These are phyloP conservation scores for Plantago elongata DNA, from an alignment of 257 asterid species.

Conservation along the genomic window DNA sequence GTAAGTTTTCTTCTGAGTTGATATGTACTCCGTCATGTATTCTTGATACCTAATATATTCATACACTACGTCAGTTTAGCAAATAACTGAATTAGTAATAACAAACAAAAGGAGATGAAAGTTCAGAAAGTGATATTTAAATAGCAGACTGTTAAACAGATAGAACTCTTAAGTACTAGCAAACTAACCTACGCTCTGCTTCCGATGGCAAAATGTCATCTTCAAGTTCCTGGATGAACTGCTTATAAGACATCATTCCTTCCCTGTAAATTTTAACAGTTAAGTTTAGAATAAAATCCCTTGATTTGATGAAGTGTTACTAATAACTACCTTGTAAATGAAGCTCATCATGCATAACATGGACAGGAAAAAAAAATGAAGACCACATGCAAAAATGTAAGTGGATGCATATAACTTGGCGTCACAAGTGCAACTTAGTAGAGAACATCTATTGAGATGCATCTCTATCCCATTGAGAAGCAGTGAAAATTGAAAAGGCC, in stretches of 20 bases:
- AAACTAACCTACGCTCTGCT: slow-evolving; percentile 88
- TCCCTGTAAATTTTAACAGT: slow-evolving; percentile 41
- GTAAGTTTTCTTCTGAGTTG: slow-evolving; percentile 79
- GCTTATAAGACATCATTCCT: slow-evolving; percentile 99
- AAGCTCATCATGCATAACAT: too few relatives aligned
- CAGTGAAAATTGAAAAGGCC: too few relatives aligned
- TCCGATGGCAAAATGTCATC: slow-evolving; percentile 94
- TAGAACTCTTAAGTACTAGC: slow-evolving; percentile 8
- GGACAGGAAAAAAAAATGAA: neutral
- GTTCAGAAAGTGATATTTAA: slow-evolving; percentile 3
- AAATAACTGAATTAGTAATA: slow-evolving; percentile 10
- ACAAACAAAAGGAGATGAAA: slow-evolving; percentile 8
- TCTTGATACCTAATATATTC: slow-evolving; percentile 73
- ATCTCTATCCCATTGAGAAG: neutral
- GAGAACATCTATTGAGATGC: slow-evolving; percentile 11
- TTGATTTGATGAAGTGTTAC: too few relatives aligned
- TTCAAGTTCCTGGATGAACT: slow-evolving; percentile 99
- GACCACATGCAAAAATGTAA: neutral
- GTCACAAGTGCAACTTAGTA: slow-evolving; percentile 3
- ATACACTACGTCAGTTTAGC: slow-evolving; percentile 17
- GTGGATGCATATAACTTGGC: slow-evolving; percentile 6
- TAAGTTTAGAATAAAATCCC: too few relatives aligned
- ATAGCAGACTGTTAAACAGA: slow-evolving; percentile 17
- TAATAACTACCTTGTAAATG: too few relatives aligned
- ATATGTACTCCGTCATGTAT: slow-evolving; percentile 77